Base-by-base conservation (phyloP, 2,329 filamentous ascomycete genomes). In the Botryotinia globosa region DNA sequence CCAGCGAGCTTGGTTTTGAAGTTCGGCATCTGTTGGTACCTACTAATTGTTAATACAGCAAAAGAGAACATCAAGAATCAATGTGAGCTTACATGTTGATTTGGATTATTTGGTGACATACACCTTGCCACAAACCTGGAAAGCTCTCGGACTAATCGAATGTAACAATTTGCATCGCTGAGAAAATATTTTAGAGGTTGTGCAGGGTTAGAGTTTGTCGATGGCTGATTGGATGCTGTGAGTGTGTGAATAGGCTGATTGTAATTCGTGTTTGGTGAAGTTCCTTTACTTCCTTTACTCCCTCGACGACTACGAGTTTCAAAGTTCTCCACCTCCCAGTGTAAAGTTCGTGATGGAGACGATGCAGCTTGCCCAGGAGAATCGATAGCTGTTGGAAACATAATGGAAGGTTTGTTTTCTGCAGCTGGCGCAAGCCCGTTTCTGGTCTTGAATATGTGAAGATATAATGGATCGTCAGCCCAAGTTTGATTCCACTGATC, bases 401-500 rank as follows among this genome's bases (percentile, higher is more conserved):
- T 74, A 58, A 77, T 71, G 44, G 74, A 56, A 32, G 73, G 69
- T 4, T 73, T 74, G 56, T 74, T 69, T 42, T 76, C 73, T 48
- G 76, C 74, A 25, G 64, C 66, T 16, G 77, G 77, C 70, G 37
- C 78, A 70, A 67, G 80, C 74, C 71, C 77, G 72, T 73, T 77
- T 62, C 71, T 78, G 32, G 51, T 79, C 73, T 84, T 86, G 81
- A 90, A 90, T 20, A 83, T 81, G 5, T 81, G 79, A 1, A 90
- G 82, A 86, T 88, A 89, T 5, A 83, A 79, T 4, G 81, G 75
- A 74, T 88, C 87, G 75, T 91, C 88, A 4, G 88, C 87, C 0
- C 85, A 86, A 1, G 88, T 91, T 77, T 90, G 88, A 75, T 90
- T 90, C 88, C 88, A 90, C 16, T 85, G 85, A 76, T 90, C 88